Percentiles rank a stretch among this genome's conserved stretches.
These are phyloP conservation scores for Sugiyamaella floridensis DNA, from an alignment of 805 yeast genomes.

Conservation along the genomic window DNA sequence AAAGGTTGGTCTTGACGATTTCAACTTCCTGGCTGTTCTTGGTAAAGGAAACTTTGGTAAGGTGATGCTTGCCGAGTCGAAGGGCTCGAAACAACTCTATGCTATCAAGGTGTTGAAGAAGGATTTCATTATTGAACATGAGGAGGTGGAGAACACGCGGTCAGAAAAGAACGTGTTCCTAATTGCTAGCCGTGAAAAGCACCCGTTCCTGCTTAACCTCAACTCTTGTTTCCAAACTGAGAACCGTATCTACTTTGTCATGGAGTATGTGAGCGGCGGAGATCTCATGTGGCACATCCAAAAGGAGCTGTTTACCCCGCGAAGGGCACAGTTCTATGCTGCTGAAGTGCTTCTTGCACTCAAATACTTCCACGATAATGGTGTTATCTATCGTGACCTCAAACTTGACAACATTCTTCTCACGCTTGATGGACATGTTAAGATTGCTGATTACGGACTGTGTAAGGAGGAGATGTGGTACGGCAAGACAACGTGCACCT, in stretches of 20 bases:
- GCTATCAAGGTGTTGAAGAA: slow-evolving; percentile 96
- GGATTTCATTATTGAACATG: slow-evolving; percentile 90
- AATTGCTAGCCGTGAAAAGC: slow-evolving; percentile 75
- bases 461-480: slow-evolving; percentile 91
- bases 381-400: slow-evolving; percentile 92
- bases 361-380: slow-evolving; percentile 90
- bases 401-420: slow-evolving; percentile 89
- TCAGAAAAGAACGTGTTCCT: slow-evolving; percentile 90
- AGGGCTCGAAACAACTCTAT: slow-evolving; percentile 71
- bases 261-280: slow-evolving; percentile 98
- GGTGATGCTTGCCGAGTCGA: slow-evolving; percentile 93
- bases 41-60: slow-evolving; percentile 99
- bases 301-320: slow-evolving; percentile 77
- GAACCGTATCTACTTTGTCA: slow-evolving; percentile 92
- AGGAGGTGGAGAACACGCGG: slow-evolving; percentile 90
- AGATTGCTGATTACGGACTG: slow-evolving; percentile 94
- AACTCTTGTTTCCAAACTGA: slow-evolving; percentile 98
- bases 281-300: slow-evolving; percentile 99
- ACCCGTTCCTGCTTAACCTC: slow-evolving; percentile 86
- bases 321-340: slow-evolving; percentile 94
- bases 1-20: slow-evolving; percentile 82
- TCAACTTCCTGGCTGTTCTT: slow-evolving; percentile 85
- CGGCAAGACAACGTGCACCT: slow-evolving; percentile 82
- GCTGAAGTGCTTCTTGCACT: slow-evolving; percentile 90
- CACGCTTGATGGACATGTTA: slow-evolving; percentile 87